These are phyloP conservation scores for Aspergillus sp. DNA, from an alignment of 2,329 filamentous ascomycete genomes.

Conservation along the genomic window DNA sequence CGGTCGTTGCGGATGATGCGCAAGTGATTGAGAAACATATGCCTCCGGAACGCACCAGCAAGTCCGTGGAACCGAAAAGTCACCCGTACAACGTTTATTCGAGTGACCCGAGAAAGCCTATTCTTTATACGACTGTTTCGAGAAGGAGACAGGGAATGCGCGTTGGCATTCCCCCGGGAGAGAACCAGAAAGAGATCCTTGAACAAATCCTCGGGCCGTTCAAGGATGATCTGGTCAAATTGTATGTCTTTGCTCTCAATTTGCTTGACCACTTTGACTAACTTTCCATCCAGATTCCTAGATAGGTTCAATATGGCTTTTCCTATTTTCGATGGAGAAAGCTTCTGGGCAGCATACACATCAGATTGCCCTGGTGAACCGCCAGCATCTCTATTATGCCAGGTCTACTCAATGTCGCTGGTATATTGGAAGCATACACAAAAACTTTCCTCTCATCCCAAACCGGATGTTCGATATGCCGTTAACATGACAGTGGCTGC, in stretches of 20 bases:
- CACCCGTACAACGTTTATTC: conserved; percentile 47
- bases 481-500: conserved; percentile 58
- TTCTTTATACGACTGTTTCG: conserved; percentile 45
- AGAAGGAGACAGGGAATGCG: conserved; percentile 43
- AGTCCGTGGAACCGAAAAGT: conserved; percentile 33
- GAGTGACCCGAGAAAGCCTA: conserved; percentile 40
- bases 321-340: conserved; percentile 52
- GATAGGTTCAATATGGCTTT: conserved; percentile 54
- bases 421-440: conserved; percentile 52
- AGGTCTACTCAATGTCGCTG: conserved; percentile 52
- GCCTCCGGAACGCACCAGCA: conserved; percentile 35
- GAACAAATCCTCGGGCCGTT: conserved; percentile 55
- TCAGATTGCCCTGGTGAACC: conserved; percentile 42
- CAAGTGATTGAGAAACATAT: conserved; percentile 57
- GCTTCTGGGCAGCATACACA: conserved; percentile 46
- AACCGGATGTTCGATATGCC: conserved; percentile 54
- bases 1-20: conserved; percentile 53
- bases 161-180: conserved; percentile 36
- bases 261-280: neutral
- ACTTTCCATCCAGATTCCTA: conserved; percentile 42
- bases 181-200: conserved; percentile 49
- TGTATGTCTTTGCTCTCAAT: conserved; percentile 32
- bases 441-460: conserved; percentile 39
- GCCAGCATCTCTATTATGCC: conserved; percentile 51
- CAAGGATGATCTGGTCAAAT: conserved; percentile 44